These are phyloP conservation scores for Kockovaella imperatae DNA, from an alignment of 768 basidiomycete species.

Conservation along the genomic window DNA sequence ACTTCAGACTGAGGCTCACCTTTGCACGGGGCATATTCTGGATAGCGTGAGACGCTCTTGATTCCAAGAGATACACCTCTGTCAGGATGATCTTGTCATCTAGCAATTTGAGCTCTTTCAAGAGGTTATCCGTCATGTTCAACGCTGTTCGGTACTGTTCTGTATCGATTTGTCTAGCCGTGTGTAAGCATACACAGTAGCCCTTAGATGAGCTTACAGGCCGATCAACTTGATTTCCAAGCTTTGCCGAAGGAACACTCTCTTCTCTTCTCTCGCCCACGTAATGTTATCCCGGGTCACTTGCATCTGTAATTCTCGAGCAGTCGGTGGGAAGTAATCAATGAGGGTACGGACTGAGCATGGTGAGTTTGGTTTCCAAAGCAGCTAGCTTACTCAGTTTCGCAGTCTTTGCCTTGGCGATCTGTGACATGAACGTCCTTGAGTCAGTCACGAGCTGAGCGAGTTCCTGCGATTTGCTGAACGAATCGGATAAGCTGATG, in stretches of 20 bases:
- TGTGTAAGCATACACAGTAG: slow-evolving; percentile 14
- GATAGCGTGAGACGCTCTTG: slow-evolving; percentile 78
- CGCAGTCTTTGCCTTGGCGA: slow-evolving; percentile 93
- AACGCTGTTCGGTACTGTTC: slow-evolving; percentile 71
- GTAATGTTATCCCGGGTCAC: slow-evolving; percentile 84
- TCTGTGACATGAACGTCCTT: slow-evolving; percentile 79
- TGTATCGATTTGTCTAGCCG: slow-evolving; percentile 54
- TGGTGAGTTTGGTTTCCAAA: background rate
- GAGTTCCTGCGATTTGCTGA: slow-evolving; percentile 72
- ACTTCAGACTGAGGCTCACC: slow-evolving; percentile 45
- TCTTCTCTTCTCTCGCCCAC: slow-evolving; percentile 86
- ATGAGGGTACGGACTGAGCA: slow-evolving; percentile 79
- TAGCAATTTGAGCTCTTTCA: slow-evolving; percentile 81
- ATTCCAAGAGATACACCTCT: slow-evolving; percentile 91
- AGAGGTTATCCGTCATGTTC: slow-evolving; percentile 70
- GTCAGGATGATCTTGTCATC: slow-evolving; percentile 98
- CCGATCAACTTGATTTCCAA: slow-evolving; percentile 79
- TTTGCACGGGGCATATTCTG: slow-evolving; percentile 86
- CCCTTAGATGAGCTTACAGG: slow-evolving; percentile 46
- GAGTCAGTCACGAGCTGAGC: slow-evolving; percentile 79
- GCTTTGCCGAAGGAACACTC: slow-evolving; percentile 91
- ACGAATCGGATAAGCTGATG: background rate
- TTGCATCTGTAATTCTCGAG: slow-evolving; percentile 65
- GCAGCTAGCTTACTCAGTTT: slow-evolving; percentile 65
- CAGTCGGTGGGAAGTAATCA: slow-evolving; percentile 74